These are phyloP conservation scores for Colletotrichum cordylinicola DNA, from an alignment of 2,329 filamentous ascomycete genomes.

Conservation along the genomic window DNA sequence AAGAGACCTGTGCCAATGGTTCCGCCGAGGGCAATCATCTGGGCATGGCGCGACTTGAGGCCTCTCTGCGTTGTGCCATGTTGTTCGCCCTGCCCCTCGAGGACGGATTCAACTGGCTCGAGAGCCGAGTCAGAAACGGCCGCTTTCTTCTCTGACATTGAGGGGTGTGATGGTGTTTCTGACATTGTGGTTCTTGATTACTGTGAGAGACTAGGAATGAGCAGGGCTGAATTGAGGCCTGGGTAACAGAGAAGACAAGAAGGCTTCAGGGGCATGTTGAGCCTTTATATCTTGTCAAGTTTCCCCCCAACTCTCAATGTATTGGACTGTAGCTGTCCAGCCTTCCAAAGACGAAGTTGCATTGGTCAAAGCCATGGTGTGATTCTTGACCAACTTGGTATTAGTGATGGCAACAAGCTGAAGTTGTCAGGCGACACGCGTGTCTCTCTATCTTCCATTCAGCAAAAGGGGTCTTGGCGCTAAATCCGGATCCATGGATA, in stretches of 20 bases:
- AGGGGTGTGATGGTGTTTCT: neutral
- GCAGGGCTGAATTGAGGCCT: rapidly evolving
- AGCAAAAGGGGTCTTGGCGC: neutral
- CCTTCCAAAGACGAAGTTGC: rapidly evolving
- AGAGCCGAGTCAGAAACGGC: neutral
- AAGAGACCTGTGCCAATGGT: conserved; percentile 54
- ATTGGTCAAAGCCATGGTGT: neutral
- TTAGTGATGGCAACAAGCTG: neutral
- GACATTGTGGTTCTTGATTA: neutral
- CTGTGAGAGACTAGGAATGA: neutral
- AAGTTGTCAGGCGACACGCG: neutral
- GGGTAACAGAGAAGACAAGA: neutral
- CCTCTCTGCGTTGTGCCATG: neutral
- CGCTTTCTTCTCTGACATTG: neutral
- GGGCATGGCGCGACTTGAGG: conserved; percentile 48
- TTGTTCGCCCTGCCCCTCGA: neutral
- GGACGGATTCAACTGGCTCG: neutral
- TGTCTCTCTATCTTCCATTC: neutral
- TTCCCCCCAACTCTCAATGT: neutral
- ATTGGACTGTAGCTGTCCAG: rapidly evolving
- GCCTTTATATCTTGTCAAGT: neutral
- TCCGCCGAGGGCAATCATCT: conserved; percentile 52
- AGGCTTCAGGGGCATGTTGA: neutral
- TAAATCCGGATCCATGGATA: neutral
- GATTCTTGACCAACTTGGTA: neutral